These are phyloP conservation scores for Monilinia aucupariae DNA, from an alignment of 2,329 filamentous ascomycete genomes.

Conservation along the genomic window DNA sequence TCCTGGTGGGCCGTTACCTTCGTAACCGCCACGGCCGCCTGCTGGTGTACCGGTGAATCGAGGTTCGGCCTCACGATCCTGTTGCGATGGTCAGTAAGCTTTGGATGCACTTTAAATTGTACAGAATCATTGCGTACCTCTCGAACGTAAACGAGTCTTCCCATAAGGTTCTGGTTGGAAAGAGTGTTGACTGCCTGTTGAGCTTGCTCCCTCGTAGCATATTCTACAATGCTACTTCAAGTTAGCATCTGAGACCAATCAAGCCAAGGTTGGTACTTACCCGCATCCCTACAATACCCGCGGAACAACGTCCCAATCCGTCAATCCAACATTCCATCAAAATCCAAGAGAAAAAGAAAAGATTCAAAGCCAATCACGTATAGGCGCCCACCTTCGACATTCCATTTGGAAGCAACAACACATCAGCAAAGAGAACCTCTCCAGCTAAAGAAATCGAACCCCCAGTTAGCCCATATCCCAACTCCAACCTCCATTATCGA, in stretches of 20 bases:
- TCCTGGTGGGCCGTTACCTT: constrained; percentile 15
- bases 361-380: constrained; percentile 73
- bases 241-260: not conserved
- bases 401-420: constrained; percentile 99
- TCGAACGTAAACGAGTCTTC: constrained; percentile 94
- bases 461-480: constrained; percentile 38
- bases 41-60: constrained; percentile 75
- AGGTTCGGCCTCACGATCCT: constrained; percentile 98
- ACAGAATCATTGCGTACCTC: constrained; percentile 57
- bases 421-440: constrained; percentile 99
- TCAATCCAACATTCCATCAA: constrained; percentile 98
- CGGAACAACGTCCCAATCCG: constrained; percentile 90
- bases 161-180: constrained; percentile 99
- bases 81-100: constrained; percentile 17
- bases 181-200: constrained; percentile 95
- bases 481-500: constrained; percentile 22
- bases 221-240: constrained; percentile 92
- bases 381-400: constrained; percentile 99
- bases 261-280: constrained; percentile 54
- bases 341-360: constrained; percentile 45
- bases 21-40: constrained; percentile 56
- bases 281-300: constrained; percentile 98
- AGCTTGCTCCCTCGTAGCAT: constrained; percentile 98
- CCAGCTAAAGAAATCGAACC: constrained; percentile 60
- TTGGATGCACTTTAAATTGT: not conserved